Conservation (phyloP, 305 asterid genomes). For the Fraxinus ornus region DNA sequence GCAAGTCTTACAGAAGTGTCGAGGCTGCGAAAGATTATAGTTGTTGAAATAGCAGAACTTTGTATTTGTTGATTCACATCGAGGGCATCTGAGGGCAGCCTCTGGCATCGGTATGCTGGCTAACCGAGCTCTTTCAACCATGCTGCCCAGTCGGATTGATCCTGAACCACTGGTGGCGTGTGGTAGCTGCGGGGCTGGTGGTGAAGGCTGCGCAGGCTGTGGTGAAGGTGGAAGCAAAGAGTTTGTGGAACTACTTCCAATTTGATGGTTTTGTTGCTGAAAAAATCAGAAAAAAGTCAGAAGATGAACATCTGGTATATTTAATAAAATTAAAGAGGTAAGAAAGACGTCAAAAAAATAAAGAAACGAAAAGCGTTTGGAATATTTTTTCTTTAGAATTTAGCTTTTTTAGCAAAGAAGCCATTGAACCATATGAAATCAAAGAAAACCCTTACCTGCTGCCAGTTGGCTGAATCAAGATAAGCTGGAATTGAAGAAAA, state of each 20-base stretch:
- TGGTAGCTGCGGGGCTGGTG: constrained; percentile 36
- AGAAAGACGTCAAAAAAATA: constrained; percentile 22
- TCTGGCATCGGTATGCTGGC: constrained; percentile 86
- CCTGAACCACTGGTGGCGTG: constrained; percentile 46
- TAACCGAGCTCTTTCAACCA: constrained; percentile 82
- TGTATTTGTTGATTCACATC: constrained; percentile 81
- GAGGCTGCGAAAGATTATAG: constrained; percentile 78
- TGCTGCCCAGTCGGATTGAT: constrained; percentile 69
- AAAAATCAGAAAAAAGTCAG: constrained; percentile 15
- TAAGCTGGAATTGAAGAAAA: constrained; percentile 92
- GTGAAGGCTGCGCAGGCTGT: constrained; percentile 31
- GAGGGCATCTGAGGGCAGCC: constrained; percentile 73
- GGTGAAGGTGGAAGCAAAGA: constrained; percentile 41
- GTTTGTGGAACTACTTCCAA: constrained; percentile 48
- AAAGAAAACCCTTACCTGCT: constrained; percentile 56
- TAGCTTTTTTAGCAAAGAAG: constrained; percentile 50
- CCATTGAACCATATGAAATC: constrained; percentile 31
- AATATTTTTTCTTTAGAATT: constrained; percentile 55
- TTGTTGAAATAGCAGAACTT: constrained; percentile 88
- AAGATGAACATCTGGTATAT: constrained; percentile 36
- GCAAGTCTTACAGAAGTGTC: constrained; percentile 93
- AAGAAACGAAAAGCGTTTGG: constrained; percentile 33
- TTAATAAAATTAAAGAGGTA: constrained; percentile 33
- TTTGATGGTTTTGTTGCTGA: constrained; percentile 64
- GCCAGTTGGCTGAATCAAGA: constrained; percentile 98